These are phyloP conservation scores for Fusarium sublunatum DNA, from an alignment of 2,329 filamentous ascomycete species.

Conservation along the genomic window DNA sequence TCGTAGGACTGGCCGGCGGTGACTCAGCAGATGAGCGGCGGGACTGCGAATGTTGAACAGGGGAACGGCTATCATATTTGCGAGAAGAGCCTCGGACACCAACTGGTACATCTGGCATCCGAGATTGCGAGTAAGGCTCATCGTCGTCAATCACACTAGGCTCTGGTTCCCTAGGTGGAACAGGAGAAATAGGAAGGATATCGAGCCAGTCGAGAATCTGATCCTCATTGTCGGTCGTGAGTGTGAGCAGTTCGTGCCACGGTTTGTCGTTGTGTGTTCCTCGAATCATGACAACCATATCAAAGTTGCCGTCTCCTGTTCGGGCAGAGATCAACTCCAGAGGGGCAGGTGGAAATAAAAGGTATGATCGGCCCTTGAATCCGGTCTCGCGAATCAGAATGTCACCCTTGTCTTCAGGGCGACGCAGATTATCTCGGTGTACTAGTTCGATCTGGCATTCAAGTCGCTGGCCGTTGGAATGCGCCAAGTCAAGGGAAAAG, in stretches of 20 bases:
- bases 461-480: slow-evolving; percentile 90
- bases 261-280: slow-evolving; percentile 72
- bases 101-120: slow-evolving; percentile 48
- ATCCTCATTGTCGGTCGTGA: slow-evolving; percentile 80
- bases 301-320: slow-evolving; percentile 73
- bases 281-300: slow-evolving; percentile 89
- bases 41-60: slow-evolving; percentile 40
- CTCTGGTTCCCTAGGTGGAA: slow-evolving; percentile 58
- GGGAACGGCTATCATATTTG: slow-evolving; percentile 41
- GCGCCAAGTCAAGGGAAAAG: slow-evolving; percentile 85
- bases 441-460: slow-evolving; percentile 91
- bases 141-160: slow-evolving; percentile 50
- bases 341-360: slow-evolving; percentile 91
- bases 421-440: slow-evolving; percentile 81
- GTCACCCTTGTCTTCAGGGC: slow-evolving; percentile 77
- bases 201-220: slow-evolving; percentile 87
- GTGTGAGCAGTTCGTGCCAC: slow-evolving; percentile 87
- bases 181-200: slow-evolving; percentile 70
- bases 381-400: slow-evolving; percentile 94
- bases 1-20: slow-evolving; percentile 47
- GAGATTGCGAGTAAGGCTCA: slow-evolving; percentile 34
- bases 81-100: slow-evolving; percentile 46
- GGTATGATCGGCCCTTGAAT: slow-evolving; percentile 75
- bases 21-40: slow-evolving; percentile 37
- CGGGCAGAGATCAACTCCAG: slow-evolving; percentile 81